Evolutionary conservation across 768 basidiomycete species (phyloP), one percentile per base, ranked within the genome.

Genomic region (Tricholoma hemisulphureum): DNA sequence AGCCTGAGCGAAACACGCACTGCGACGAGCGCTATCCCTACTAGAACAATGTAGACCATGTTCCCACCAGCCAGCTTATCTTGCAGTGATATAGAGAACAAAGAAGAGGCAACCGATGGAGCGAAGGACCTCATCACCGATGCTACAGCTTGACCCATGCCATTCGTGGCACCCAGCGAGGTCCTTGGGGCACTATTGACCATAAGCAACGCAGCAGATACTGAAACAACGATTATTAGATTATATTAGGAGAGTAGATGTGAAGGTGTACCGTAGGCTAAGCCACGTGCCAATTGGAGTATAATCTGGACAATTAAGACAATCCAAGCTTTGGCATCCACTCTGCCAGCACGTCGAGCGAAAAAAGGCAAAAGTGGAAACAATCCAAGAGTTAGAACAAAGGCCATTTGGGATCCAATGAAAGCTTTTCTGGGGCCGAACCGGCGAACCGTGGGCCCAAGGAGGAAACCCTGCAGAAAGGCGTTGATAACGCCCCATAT

Each of bases 381-480:
- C 37, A 69, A 61, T 16, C 55, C 43, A 35, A 77, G 67, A 13
- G 59, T 61, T 7, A 71, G 31, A 9, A 68, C 48, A 24, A 70
- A 65, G 45, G 61, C 61, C 13, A 63, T 48, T 48, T 71, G 73
- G 1, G 79, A 72, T 1, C 66, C 49, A 10, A 77, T 71, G 63
- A 80, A 86, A 14, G 87, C 66, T 20, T 62, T 76, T 60, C 80
- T 81, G 20, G 82, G 66, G 1, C 90, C 89, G 55, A 81, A 81
- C 5, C 74, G 72, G 45, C 82, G 73, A 39, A 87, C 77, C 20
- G 83, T 46, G 21, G 71, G 68, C 4, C 82, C 81, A 60, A 87
- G 80, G 64, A 80, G 74, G 55, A 78, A 69, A 16, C 83, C 63
- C 64, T 88, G 86, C 60, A 85, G 68, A 31, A 80, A 9, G 4